Evolutionary conservation across 2,329 filamentous ascomycete genomes (phyloP).

Genomic region (Xylariaceae sp.): DNA sequence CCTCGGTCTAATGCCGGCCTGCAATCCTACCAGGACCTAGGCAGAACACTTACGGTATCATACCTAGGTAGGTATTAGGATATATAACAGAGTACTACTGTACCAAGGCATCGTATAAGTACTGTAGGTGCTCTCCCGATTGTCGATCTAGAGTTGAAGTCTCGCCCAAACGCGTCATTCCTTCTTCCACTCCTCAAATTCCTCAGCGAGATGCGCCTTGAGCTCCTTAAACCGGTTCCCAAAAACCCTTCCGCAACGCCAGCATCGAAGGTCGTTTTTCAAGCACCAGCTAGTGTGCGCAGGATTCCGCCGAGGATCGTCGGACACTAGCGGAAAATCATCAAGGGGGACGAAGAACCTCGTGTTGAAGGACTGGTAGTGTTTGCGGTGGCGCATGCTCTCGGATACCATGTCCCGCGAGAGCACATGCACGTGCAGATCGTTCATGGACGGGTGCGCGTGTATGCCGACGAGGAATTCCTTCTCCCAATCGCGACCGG

Average conservation of each 20-base stretch:
- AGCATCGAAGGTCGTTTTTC: constrained; percentile 67
- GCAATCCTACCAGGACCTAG: not conserved
- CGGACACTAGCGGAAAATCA: constrained; percentile 69
- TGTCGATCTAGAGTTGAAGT: not conserved
- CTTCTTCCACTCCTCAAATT: constrained; percentile 72
- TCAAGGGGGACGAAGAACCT: constrained; percentile 75
- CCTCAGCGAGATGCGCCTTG: constrained; percentile 58
- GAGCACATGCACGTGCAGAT: constrained; percentile 86
- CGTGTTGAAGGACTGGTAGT: constrained; percentile 90
- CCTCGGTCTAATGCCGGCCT: not conserved
- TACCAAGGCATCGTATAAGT: not conserved
- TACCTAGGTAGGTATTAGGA: not conserved
- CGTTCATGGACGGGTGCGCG: constrained; percentile 84
- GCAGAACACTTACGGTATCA: not conserved
- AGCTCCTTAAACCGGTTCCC: constrained; percentile 62
- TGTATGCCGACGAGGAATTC: constrained; percentile 80
- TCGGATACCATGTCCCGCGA: constrained; percentile 73
- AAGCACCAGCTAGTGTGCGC: constrained; percentile 53
- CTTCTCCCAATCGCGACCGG: constrained; percentile 70
- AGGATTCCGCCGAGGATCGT: constrained; percentile 60
- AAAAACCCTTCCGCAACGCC: constrained; percentile 76
- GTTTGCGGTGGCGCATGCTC: constrained; percentile 71
- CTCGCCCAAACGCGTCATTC: constrained; percentile 40
- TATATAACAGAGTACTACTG: no score
- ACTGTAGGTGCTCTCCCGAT: not conserved